These are phyloP conservation scores for Beauveria sp. DNA, from an alignment of 2,329 filamentous ascomycete species.

Conservation along the genomic window DNA sequence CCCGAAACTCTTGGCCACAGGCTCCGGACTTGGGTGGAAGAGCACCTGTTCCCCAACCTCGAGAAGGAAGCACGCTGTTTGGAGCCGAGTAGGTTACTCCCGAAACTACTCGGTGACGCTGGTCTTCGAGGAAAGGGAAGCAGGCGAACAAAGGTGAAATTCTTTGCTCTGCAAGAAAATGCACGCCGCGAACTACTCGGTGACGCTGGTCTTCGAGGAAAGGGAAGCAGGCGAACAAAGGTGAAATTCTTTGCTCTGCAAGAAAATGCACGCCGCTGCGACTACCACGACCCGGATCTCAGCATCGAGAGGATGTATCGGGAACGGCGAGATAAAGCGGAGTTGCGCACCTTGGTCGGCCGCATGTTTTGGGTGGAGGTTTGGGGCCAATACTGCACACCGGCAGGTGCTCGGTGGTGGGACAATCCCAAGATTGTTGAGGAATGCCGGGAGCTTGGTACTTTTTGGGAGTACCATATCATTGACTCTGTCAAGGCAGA, in stretches of 20 bases:
- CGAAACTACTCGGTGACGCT: constrained; percentile 50
- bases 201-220: constrained; percentile 43
- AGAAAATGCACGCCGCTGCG: constrained; percentile 19
- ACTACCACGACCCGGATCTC: constrained; percentile 17
- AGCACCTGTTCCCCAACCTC: constrained; percentile 51
- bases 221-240: constrained; percentile 39
- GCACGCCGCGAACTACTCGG: constrained; percentile 54
- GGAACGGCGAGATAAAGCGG: constrained; percentile 30
- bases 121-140: constrained; percentile 42
- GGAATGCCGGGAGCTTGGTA: constrained; percentile 47
- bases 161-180: constrained; percentile 36
- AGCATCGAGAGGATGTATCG: constrained; percentile 16
- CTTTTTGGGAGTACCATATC: constrained; percentile 51
- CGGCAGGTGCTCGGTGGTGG: constrained; percentile 50
- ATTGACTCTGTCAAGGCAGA: constrained; percentile 45
- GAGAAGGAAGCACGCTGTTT: constrained; percentile 51
- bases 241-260: constrained; percentile 42
- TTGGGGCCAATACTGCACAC: constrained; percentile 47
- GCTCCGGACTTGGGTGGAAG: constrained; percentile 54
- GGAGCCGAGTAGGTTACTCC: constrained; percentile 51
- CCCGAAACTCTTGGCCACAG: constrained; percentile 47
- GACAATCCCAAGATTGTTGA: constrained; percentile 46
- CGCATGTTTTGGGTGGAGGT: constrained; percentile 54
- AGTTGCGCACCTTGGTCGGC: constrained; percentile 46
- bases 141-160: constrained; percentile 39